Evolutionary conservation across 345 rosid species (phyloP).

Genomic region (Citrus sinensis): DNA sequence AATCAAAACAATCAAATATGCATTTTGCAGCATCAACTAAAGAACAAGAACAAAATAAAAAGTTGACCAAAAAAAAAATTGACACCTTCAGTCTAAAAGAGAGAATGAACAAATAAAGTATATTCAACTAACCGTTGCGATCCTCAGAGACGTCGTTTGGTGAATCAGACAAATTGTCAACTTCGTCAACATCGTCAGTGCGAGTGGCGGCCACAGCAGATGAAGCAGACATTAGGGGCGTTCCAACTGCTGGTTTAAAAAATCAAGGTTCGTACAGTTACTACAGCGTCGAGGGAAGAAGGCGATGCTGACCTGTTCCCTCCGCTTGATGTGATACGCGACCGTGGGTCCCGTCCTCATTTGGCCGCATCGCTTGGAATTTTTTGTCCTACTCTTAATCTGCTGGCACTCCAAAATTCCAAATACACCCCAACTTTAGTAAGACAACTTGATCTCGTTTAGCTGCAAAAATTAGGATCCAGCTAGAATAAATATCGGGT

Average conservation of each 20-base stretch:
- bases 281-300: background rate
- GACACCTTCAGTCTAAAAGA: background rate
- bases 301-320: background rate
- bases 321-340: background rate
- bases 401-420: too few relatives aligned
- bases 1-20: background rate
- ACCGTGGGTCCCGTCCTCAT: background rate
- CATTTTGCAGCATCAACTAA: background rate
- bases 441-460: too few relatives aligned
- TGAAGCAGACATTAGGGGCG: constrained; percentile 22
- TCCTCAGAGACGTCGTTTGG: background rate
- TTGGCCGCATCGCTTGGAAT: background rate
- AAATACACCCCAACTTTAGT: too few relatives aligned
- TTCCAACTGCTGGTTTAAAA: background rate
- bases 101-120: background rate
- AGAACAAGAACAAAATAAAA: background rate
- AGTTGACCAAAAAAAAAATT: background rate
- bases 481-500: too few relatives aligned
- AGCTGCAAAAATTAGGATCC: too few relatives aligned
- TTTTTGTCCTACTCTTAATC: background rate
- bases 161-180: constrained; percentile 12
- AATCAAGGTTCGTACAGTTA: background rate
- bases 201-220: constrained; percentile 8
- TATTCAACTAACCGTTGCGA: constrained; percentile 6
- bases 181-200: background rate